Base-by-base conservation (phyloP, 2,329 filamentous ascomycete species). In the Calonectria pseudoreteaudii region DNA sequence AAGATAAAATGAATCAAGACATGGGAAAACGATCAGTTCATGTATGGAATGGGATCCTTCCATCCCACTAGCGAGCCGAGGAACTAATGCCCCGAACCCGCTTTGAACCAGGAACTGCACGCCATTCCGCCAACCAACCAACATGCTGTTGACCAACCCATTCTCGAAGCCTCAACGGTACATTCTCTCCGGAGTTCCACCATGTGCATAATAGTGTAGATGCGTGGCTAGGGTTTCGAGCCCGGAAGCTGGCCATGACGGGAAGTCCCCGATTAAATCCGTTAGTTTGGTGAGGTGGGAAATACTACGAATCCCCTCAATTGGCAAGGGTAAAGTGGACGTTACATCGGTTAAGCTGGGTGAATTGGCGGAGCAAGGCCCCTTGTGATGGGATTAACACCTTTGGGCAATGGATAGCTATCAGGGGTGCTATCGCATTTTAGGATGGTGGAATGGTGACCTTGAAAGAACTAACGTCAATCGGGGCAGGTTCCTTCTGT, bases 331-430 rank as follows among this genome's bases (percentile, higher is more conserved):
- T 26, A 28, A n/a, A 0, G 31, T 11, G 50, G 26, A 38, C 16
- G 53, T 69, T 62, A 69, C 66, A 69, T 62, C 66, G 66, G 53
- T 30, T 69, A 62, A 50, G 34, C 13, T 50, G 66, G 52, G 50
- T 44, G 66, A 50, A 69, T 62, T 28, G 34, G 23, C 31, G 34
- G 50, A 34, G 36, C 28, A 47, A 58, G 66, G 14, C 56, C 56
- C 56, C n/a, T 16, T 14, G 30, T 18, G 23, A 53, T 14, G 18
- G 49, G 30, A 23, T 31, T 41, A 44, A 41, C 20, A n/a, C 34
- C 47, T 11, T n/a, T 34, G 18, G 16, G 11, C 34, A 30, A 30
- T 20, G 34, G n/a, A 34, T 49, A 41, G 16, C 16, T 2, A 34
- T 34, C 38, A 8, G 13, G 65, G 66, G 34, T 67, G 65, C n/a